Evolutionary conservation across 352 stramenopile species (phyloP), one percentile per base, ranked within the genome.

Genomic region (Pythium plurisporium): DNA sequence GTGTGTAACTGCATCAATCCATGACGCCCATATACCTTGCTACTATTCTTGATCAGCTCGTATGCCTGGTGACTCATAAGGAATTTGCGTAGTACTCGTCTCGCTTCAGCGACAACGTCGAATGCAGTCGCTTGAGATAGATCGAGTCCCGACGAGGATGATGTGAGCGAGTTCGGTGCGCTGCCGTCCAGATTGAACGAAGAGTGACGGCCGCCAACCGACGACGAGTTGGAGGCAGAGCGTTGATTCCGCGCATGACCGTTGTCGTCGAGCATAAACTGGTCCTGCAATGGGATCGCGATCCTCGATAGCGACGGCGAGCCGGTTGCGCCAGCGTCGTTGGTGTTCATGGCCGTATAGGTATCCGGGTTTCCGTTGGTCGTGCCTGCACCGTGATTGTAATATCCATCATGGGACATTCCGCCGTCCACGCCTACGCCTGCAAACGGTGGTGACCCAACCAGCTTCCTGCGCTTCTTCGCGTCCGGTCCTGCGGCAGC

Each of bases 41-140:
- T 94, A 69, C 91, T 98, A 48, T 95, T 92, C 69, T 98, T 93
- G 54, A 99, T 87, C n/a, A 99, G 80, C 44, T 97, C 91, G 71
- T 98, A 99, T 70, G 94, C 98, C 62, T 82, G 86, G 57, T 95
- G 86, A 9, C 81, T 73, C 43, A 81, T 60, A 25, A 98, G 73
- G 70, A 98, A 98, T 2, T 85, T 72, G 22, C 79, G 79, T 42
- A 98, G 96, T 5, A 94, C 84, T 2, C 59, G 64, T 30, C 73
- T 79, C n/a, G 74, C 84, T 66, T 94, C 84, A 20, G 84, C 73
- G 15, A 94, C 79, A 30, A 94, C 67, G 52, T 94, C 79, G 50
- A 90, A 49, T 17, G 72, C 66, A 1, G 76, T 73, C 10, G 68
- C 62, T 20, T 74, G 69, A 31, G 74, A 68, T 26, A 90, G 44